Evolutionary conservation across 352 stramenopile genomes (phyloP).

Genomic region (Hyaloperonospora brassicae): DNA sequence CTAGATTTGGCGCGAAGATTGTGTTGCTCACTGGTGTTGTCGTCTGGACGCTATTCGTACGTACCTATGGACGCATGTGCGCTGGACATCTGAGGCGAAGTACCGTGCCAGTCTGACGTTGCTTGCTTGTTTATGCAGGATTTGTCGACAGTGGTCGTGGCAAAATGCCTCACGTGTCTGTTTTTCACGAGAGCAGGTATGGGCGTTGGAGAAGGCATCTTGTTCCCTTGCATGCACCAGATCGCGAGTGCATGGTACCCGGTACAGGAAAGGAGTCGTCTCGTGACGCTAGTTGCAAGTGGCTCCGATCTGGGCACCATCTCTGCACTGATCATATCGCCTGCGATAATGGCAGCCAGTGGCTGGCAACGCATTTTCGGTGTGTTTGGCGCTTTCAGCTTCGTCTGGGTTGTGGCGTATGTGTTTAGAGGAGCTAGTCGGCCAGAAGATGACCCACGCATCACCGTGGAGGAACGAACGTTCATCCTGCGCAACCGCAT

Average conservation of each 20-base stretch:
- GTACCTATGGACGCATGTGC: not conserved
- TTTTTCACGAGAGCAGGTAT: conserved; percentile 73
- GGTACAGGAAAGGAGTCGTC: conserved; percentile 66
- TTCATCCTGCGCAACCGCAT: conserved; percentile 67
- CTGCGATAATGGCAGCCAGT: conserved; percentile 48
- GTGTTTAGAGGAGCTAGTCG: conserved; percentile 48
- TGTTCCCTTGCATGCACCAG: conserved; percentile 86
- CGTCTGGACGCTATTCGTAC: conserved; percentile 76
- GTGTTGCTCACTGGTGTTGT: conserved; percentile 71
- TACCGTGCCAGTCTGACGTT: not conserved
- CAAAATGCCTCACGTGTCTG: conserved; percentile 53
- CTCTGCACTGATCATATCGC: conserved; percentile 65
- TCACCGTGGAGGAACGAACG: conserved; percentile 43
- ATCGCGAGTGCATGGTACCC: conserved; percentile 80
- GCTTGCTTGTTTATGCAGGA: conserved; percentile 27
- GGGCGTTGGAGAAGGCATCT: conserved; percentile 78
- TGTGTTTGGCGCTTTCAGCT: conserved; percentile 65
- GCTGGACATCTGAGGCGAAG: not conserved
- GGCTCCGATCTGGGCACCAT: conserved; percentile 80
- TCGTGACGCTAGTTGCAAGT: conserved; percentile 69
- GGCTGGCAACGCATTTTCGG: conserved; percentile 74
- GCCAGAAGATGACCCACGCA: conserved; percentile 55
- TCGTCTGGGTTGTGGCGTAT: conserved; percentile 67
- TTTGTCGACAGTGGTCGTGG: conserved; percentile 60
- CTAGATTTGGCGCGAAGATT: conserved; percentile 58